Evolutionary conservation across 768 basidiomycete species (phyloP), one percentile per base, ranked within the genome.

Genomic region (Serendipita indica): DNA sequence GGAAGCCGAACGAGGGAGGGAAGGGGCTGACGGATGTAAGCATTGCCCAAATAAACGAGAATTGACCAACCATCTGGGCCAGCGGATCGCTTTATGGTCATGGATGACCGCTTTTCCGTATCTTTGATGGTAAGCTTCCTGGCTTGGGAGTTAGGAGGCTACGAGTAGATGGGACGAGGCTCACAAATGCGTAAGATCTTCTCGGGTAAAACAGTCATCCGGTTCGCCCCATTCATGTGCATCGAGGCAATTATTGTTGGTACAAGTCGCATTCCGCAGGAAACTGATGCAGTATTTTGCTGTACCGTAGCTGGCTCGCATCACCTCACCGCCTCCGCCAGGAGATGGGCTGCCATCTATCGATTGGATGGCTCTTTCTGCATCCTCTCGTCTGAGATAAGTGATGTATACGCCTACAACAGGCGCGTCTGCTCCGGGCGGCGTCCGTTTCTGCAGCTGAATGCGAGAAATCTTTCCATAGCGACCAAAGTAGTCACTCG

Each of bases 191-290:
- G 90, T 86, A 60, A 94, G 74, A 70, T 98, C 94, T 69, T 97
- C 92, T 72, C 93, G 93, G 0, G 93, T 92, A 68, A 96, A 93
- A 66, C 89, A 93, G 69, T 99, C 96, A 59, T 90, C 87, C 71
- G 98, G 94, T 62, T 97, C 96, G 33, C 93, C 96, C 89, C 91
- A 96, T 69, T 98, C 96, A 68, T 99, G 96, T 41, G 93, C 73
- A 68, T 89, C 87, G 83, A 93, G 85, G 71, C 96, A 99, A 63
- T 79, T 83, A 65, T 87, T 84, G 65, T 90, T 90, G 60, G 82
- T 78, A 70, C 96, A 99, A 61, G 77, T 77, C 33, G 79, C 77
- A 18, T 89, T 83, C 39, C 93, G 86, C 61, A 99, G 78, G 69
- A 96, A 98, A 2, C 83, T 77, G 81, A 97, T 92, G 72, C 96